Evolutionary conservation across 768 basidiomycete species (phyloP), one percentile per base, ranked within the genome.

Genomic region (Lactifluus hygrophoroides): DNA sequence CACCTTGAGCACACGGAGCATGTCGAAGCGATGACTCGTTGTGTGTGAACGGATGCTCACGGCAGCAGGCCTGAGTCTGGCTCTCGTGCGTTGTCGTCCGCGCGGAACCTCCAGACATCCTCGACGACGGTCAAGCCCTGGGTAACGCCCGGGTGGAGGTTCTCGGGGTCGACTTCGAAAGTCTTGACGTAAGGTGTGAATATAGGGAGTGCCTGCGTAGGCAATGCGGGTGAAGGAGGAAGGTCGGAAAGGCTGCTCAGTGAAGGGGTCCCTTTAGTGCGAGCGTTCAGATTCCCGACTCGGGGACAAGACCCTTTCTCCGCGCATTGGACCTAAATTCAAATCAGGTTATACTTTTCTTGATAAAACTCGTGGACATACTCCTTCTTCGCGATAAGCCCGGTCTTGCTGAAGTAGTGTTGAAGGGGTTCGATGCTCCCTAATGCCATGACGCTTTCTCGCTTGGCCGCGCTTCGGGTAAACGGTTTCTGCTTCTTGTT

Each of bases 341-440:
- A 46, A 44, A 54, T 42, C 27, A 62, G 54, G 27, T 45, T 40
- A 43, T 47, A 51, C 23, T 38, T 44, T 19, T n/a, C 19, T 34
- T 28, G 43, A 37, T 32, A 6, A 49, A 28, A 16, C 34, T 38
- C 3, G 30, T 28, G 37, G 34, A 76, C 86, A 74, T 73, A 87
- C 91, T 82, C 80, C 72, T 78, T 79, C 74, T 85, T 82, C 34
- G 86, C 77, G 25, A 78, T 79, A 54, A 93, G 79, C 2, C 90
- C 90, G 0, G 88, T 83, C 78, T 93, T 93, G 8, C 89, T 90
- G 67, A 94, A 97, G 69, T 94, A 94, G 67, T 94, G 86, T 72
- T 97, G 94, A 42, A 97, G 80, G 69, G 95, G 90, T 69, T 95
- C 89, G 65, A 97, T 97, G 69, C 90, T 93, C n/a, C 94, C 94